Evolutionary conservation across 2,329 filamentous ascomycete species (phyloP).

Genomic region (Allantophomopsis cytisporea): DNA sequence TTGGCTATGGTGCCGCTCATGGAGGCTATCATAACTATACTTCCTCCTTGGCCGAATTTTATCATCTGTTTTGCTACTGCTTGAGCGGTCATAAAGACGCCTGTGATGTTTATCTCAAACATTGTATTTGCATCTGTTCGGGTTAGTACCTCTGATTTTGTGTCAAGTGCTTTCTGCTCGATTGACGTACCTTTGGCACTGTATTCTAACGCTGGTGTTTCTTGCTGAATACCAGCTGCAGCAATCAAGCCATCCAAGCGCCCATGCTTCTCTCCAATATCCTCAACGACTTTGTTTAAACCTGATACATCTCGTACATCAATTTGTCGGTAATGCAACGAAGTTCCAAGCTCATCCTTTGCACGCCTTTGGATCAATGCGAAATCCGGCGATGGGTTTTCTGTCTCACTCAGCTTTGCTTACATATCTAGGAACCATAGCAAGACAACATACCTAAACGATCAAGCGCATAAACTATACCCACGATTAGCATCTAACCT

Average conservation of each 20-base stretch:
- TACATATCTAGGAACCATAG: too few relatives aligned
- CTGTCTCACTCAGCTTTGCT: slow-evolving; percentile 17
- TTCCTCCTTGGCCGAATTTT: slow-evolving; percentile 25
- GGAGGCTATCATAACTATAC: slow-evolving; percentile 34
- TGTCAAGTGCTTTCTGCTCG: too few relatives aligned
- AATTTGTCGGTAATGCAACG: slow-evolving; percentile 51
- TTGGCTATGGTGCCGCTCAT: slow-evolving; percentile 35
- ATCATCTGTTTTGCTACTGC: slow-evolving; percentile 47
- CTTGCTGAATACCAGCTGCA: slow-evolving; percentile 55
- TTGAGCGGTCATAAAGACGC: slow-evolving; percentile 56
- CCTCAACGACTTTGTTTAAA: slow-evolving; percentile 42
- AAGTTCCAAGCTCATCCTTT: slow-evolving; percentile 45
- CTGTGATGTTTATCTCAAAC: slow-evolving; percentile 57
- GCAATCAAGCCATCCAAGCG: slow-evolving; percentile 57
- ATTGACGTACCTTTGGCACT: slow-evolving; percentile 22
- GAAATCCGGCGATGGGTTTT: slow-evolving; percentile 41
- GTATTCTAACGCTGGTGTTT: slow-evolving; percentile 56
- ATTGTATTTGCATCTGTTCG: slow-evolving; percentile 29
- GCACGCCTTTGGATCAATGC: slow-evolving; percentile 43
- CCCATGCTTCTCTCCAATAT: slow-evolving; percentile 45
- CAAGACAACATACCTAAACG: slow-evolving; percentile 17
- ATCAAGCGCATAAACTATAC: slow-evolving; percentile 25
- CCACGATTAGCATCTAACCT: not conserved
- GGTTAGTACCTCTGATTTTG: too few relatives aligned
- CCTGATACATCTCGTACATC: slow-evolving; percentile 49